Conservation (phyloP, 768 basidiomycete species). For the Lactarius evosmus region DNA sequence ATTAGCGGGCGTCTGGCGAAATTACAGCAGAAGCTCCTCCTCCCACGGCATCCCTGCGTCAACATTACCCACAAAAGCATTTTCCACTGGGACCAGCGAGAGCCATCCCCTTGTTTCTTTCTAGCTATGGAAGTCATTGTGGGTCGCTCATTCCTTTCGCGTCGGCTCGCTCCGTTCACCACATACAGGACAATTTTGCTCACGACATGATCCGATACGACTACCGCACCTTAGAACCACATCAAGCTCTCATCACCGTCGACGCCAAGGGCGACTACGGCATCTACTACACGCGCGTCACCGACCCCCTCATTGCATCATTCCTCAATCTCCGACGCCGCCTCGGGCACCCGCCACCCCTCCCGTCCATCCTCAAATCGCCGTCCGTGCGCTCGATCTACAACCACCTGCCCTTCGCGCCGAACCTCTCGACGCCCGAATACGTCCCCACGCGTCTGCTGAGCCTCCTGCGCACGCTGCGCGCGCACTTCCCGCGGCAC, state of each 20-base stretch:
- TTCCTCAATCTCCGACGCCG: slow-evolving; percentile 68
- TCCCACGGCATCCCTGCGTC: slow-evolving; percentile 60
- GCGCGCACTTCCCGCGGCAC: slow-evolving; percentile 84
- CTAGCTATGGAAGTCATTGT: slow-evolving; percentile 94
- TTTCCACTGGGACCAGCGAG: slow-evolving; percentile 76
- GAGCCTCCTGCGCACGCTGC: slow-evolving; percentile 76
- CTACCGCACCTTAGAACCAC: slow-evolving; percentile 69
- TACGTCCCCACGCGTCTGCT: slow-evolving; percentile 92
- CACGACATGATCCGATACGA: slow-evolving; percentile 95
- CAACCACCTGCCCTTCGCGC: slow-evolving; percentile 75
- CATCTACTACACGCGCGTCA: slow-evolving; percentile 76
- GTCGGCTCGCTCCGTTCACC: not conserved
- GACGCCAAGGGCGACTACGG: slow-evolving; percentile 80
- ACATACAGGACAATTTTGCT: slow-evolving; percentile 83
- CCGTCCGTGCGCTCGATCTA: slow-evolving; percentile 62
- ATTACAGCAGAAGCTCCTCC: slow-evolving; percentile 66
- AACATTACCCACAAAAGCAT: slow-evolving; percentile 73
- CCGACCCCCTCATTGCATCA: slow-evolving; percentile 78
- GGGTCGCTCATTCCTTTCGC: slow-evolving; percentile 37
- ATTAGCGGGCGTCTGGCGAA: slow-evolving; percentile 78
- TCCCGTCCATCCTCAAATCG: slow-evolving; percentile 55
- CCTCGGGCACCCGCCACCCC: slow-evolving; percentile 55
- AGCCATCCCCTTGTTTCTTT: slow-evolving; percentile 86
- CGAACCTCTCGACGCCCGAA: slow-evolving; percentile 84
- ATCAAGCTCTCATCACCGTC: slow-evolving; percentile 79